Evolutionary conservation across 345 rosid species (phyloP).

Genomic region (Mercurialis annua): DNA sequence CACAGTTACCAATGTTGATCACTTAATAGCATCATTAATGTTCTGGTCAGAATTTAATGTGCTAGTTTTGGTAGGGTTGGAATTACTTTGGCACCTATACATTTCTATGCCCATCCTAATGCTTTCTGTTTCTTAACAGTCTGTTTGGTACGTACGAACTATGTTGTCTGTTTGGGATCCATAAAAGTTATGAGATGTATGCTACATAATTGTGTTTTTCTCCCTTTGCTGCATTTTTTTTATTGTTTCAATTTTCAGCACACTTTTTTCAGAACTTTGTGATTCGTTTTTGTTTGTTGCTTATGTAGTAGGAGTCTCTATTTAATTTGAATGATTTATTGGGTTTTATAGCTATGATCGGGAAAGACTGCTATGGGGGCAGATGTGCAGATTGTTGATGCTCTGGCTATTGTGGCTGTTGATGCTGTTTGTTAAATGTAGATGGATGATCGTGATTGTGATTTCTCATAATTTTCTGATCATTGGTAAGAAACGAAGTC

Average conservation of each 20-base stretch:
- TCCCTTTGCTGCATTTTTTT: not conserved
- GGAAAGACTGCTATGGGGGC: conserved; percentile 47
- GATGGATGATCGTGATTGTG: conserved; percentile 56
- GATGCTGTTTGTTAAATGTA: conserved; percentile 61
- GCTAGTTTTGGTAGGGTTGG: conserved; percentile 35
- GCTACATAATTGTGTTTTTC: not conserved
- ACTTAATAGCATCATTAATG: conserved; percentile 24
- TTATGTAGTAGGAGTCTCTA: conserved; percentile 16
- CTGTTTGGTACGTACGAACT: conserved; percentile 18
- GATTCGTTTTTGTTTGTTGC: conserved; percentile 5
- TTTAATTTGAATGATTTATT: conserved; percentile 41
- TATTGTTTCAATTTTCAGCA: not conserved
- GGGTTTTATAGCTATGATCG: conserved; percentile 65
- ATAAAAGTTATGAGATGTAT: conserved; percentile 15
- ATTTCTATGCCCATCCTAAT: conserved; percentile 28
- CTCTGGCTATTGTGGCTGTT: conserved; percentile 53
- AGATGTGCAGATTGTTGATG: conserved; percentile 55
- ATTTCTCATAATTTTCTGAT: conserved; percentile 30
- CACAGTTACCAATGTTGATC: conserved; percentile 25
- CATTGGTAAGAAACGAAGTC: conserved; percentile 41
- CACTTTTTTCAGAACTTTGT: not conserved
- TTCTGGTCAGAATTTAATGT: conserved; percentile 25
- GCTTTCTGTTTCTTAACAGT: conserved; percentile 7
- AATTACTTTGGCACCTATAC: conserved; percentile 25
- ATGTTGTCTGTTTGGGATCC: conserved; percentile 18